Percentiles rank a stretch among this genome's conserved stretches.
Evolutionary conservation across 2,329 filamentous ascomycete genomes (phyloP).

Genomic region (Thielaviopsis musarum): DNA sequence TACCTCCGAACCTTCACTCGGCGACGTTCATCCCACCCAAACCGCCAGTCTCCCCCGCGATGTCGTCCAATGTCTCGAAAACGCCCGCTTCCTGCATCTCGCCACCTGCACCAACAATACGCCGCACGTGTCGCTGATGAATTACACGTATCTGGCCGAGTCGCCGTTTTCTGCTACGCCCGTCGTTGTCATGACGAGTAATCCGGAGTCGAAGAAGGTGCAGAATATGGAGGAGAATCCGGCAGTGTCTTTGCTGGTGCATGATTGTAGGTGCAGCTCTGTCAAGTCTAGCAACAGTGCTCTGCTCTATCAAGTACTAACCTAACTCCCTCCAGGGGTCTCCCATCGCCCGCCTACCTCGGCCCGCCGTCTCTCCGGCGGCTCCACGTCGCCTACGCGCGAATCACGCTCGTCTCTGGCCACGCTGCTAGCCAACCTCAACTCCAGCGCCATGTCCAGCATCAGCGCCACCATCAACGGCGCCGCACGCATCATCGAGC

Average conservation of each 20-base stretch:
- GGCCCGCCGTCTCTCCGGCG: slow-evolving; percentile 37
- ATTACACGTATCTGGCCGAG: slow-evolving; percentile 87
- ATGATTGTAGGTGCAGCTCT: too few species aligned
- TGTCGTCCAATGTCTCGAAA: slow-evolving; percentile 80
- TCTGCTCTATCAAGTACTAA: too few species aligned
- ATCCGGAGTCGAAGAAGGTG: slow-evolving; percentile 61
- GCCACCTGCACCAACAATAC: slow-evolving; percentile 72
- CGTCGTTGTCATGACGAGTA: slow-evolving; percentile 92
- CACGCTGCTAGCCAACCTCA: slow-evolving; percentile 72
- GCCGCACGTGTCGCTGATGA: slow-evolving; percentile 94
- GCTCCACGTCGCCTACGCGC: slow-evolving; percentile 37
- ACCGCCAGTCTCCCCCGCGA: slow-evolving; percentile 60
- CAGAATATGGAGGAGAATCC: slow-evolving; percentile 72
- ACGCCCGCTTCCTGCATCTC: slow-evolving; percentile 91
- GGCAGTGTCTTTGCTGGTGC: slow-evolving; percentile 81
- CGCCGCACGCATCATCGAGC: slow-evolving; percentile 54
- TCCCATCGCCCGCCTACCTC: slow-evolving; percentile 76
- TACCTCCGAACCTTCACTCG: slow-evolving; percentile 59
- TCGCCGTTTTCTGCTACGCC: slow-evolving; percentile 52
- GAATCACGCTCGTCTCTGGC: slow-evolving; percentile 60
- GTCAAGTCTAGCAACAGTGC: too few species aligned
- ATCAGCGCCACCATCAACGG: slow-evolving; percentile 93
- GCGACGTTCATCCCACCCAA: slow-evolving; percentile 52
- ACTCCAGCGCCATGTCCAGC: slow-evolving; percentile 69
- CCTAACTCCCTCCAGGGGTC: slow-evolving; percentile 41